Conservation (phyloP, 164 flowering plant species). For the Protea cynaroides region DNA sequence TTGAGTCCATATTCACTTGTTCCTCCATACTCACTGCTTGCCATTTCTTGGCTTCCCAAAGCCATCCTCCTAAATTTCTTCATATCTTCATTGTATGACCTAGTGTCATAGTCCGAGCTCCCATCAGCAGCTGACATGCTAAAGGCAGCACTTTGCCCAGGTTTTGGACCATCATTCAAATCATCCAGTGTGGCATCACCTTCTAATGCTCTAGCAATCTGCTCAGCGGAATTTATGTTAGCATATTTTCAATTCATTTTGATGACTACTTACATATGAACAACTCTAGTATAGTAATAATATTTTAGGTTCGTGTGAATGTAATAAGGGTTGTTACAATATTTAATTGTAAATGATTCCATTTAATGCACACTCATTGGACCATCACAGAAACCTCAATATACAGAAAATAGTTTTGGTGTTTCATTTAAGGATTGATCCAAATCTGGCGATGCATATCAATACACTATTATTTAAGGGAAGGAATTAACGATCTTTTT, state of each 20-base stretch:
- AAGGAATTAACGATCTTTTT: no score
- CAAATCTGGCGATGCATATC: no score
- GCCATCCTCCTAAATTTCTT: conserved; percentile 44
- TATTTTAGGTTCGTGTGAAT: no score
- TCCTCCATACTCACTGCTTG: conserved; percentile 7
- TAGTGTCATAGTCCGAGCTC: conserved; percentile 36
- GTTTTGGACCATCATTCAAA: conserved; percentile 42
- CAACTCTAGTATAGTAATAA: no score
- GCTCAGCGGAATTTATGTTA: not conserved
- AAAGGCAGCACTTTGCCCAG: conserved; percentile 33
- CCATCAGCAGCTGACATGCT: conserved; percentile 9
- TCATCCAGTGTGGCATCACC: conserved; percentile 62
- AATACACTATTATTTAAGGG: no score
- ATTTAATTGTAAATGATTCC: no score
- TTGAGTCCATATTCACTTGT: conserved; percentile 5
- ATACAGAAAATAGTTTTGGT: no score
- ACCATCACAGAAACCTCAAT: no score
- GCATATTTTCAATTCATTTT: not conserved
- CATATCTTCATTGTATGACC: conserved; percentile 52
- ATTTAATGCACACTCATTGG: no score
- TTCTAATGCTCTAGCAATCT: conserved; percentile 76
- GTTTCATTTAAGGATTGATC: no score
- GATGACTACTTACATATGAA: no score
- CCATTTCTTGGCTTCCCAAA: conserved; percentile 5
- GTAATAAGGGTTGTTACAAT: no score